Base-by-base conservation (phyloP, 164 flowering plant genomes). In the Pachysandra terminalis region DNA sequence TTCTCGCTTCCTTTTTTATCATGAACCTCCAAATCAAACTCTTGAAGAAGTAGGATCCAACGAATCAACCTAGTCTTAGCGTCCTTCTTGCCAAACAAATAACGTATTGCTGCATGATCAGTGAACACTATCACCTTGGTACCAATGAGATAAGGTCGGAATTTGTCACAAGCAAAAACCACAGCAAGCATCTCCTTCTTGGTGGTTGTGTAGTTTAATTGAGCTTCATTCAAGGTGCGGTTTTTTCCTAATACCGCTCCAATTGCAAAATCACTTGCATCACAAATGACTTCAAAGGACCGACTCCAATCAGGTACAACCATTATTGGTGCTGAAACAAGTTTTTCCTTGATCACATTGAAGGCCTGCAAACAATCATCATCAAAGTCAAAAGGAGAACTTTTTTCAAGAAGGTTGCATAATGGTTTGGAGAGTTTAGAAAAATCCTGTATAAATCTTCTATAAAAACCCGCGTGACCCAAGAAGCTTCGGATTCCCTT, bases 171-270 rank as follows among this genome's bases (percentile, higher is more conserved):
- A 3, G 59, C 72, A 69, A 69, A 69, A 1, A 70, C 68, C 6
- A 70, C 35, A 9, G 35, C 73, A 0, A 70, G 23, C 10, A 70
- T 6, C 45, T 70, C 73, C 17, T 70, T 70, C 40, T 70, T 68
- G 1, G 62, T 64, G 2, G 62, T 63, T 1, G 68, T 19, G 19
- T 62, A 70, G 24, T 63, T 63, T 10, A 53, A 10, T 70, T 70
- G 73, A 37, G 61, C 67, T 0, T 53, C 62, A 25, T 40, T 40
- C 19, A 70, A 41, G 14, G 63, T 70, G 2, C n/a, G 14, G 40
- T 27, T 23, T 19, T 70, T 26, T 19, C 73, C 57, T 21, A 70
- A 16, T 0, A 70, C 63, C 0, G 66, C 66, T 22, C 54, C 53
- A n/a, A 63, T 15, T 40, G 26, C 55, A 63, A 1, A 40, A 26